Base-by-base conservation (phyloP, 2,329 filamentous ascomycete genomes). In the Neofusicoccum parvum region DNA sequence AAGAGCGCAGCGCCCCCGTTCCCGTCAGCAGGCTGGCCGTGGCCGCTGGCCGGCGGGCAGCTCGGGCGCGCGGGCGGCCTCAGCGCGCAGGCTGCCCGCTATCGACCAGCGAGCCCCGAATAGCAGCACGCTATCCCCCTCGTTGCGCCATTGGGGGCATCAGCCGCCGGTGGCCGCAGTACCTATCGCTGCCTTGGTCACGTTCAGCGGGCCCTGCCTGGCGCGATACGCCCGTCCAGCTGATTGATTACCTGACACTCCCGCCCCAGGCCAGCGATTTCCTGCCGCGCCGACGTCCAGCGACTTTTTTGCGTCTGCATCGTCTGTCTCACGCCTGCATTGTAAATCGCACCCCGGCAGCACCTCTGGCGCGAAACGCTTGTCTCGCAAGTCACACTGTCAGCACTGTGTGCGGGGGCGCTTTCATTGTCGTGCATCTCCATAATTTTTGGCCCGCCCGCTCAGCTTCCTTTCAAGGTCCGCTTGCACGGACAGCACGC, bases 341-440 rank as follows among this genome's bases (percentile, higher is more conserved):
- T 58, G 53, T n/a, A 14, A 14, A 45, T 45, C 39, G 54, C 54
- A 58, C 39, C 54, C 54, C 54, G 36, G 51, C 50, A 15, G 50
- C 34, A 9, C 17, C 27, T 23, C 46, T 49, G 46, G 49, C 49
- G 49, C 49, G 17, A 51, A 58, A 32, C 54, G 34, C 27, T n/a
- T n/a, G 39, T 32, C 51, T 58, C 32, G 56, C 41, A 46, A 46
- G 56, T 60, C 32, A n/a, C 60, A 53, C 60, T 32, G 60, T 53
- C 60, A 64, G 56, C 56, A 41, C 59, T 50, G 48, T 58, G 62
- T 65, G 63, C 63, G 63, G 63, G 63, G 63, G 49, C 63, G 53
- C 63, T 65, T 64, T 65, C 63, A 65, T 60, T 65, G 63, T 65
- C 60, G 46, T 54, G 62, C 63, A 59, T 65, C 63, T 65, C 63